phyloP scores from a whole-genome alignment of 1,284 basidiomycete genomes.

The Cutaneotrichosporon spelunceum region DNA sequence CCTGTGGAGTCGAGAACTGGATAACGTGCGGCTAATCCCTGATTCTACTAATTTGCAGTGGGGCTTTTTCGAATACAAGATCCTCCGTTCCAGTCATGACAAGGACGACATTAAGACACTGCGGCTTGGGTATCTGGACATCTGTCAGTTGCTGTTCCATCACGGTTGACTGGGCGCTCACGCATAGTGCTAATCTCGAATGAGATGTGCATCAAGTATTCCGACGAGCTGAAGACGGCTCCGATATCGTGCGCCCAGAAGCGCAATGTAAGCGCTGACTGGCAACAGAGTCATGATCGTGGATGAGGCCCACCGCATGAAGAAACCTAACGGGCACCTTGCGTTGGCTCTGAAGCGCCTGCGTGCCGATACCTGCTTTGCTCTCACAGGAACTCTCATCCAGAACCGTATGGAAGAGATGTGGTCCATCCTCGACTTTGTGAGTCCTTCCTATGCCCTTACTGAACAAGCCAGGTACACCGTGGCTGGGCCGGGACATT shows the following conservation, averaged over 20 bases:
- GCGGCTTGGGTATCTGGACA: constrained; percentile 40
- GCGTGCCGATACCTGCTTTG: constrained; percentile 34
- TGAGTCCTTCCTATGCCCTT: constrained; percentile 20
- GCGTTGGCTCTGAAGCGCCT: constrained; percentile 52
- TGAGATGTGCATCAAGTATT: constrained; percentile 29
- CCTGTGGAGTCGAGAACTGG: constrained; percentile 54
- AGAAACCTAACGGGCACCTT: constrained; percentile 36
- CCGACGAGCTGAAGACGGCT: constrained; percentile 36
- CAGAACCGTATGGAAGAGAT: constrained; percentile 56
- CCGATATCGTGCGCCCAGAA: constrained; percentile 38
- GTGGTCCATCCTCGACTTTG: constrained; percentile 54
- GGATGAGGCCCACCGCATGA: constrained; percentile 50
- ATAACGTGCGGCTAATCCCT: constrained; percentile 37
- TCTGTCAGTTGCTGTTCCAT: constrained; percentile 32
- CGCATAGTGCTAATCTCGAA: constrained; percentile 40
- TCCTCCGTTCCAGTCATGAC: constrained; percentile 27
- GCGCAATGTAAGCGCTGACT: background rate
- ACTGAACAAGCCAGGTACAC: constrained; percentile 28
- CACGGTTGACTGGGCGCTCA: background rate
- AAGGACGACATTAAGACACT: constrained; percentile 23
- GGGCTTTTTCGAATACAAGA: constrained; percentile 47
- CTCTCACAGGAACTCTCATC: constrained; percentile 45
- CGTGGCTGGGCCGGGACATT: constrained; percentile 48
- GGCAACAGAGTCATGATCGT: constrained; percentile 37
- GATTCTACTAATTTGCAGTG: constrained; percentile 29